These are phyloP conservation scores for Rhizomucor miehei DNA, from an alignment of 371 early-diverging fungal genomes.

Conservation along the genomic window DNA sequence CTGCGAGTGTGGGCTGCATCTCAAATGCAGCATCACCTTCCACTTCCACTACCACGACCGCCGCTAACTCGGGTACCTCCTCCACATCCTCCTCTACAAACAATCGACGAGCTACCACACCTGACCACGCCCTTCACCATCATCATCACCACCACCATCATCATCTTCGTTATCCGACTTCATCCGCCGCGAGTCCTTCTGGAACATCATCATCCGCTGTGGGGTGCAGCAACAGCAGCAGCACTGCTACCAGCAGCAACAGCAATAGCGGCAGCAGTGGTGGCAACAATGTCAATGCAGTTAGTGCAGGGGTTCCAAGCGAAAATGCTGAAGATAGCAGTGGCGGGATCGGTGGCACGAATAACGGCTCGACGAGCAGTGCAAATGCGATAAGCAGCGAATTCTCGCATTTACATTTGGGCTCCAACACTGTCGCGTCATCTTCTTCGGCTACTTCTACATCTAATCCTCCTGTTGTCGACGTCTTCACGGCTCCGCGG, in stretches of 20 bases:
- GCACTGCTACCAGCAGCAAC: background rate
- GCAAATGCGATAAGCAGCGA: no score
- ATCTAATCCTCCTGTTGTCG: conserved; percentile 4
- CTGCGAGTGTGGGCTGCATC: conserved; percentile 13
- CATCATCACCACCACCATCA: conserved; percentile 8
- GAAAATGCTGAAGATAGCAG: no score
- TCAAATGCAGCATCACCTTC: conserved; percentile 7
- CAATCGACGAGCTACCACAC: conserved; percentile 31
- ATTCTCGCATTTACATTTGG: no score
- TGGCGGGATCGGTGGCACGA: no score
- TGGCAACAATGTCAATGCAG: background rate
- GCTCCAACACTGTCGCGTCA: conserved; percentile 5
- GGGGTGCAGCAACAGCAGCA: background rate
- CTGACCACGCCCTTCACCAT: conserved; percentile 20
- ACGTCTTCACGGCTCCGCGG: conserved; percentile 4
- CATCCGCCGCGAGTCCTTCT: background rate
- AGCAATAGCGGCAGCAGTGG: conserved; percentile 1
- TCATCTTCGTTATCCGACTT: conserved; percentile 1
- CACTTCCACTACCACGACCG: conserved; percentile 16
- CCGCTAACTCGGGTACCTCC: conserved; percentile 13
- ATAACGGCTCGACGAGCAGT: background rate
- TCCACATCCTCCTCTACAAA: conserved; percentile 6
- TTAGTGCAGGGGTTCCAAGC: no score
- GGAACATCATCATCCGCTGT: no score
- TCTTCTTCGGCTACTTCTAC: background rate